These are phyloP conservation scores for Hyphodiscus hymeniophilus DNA, from an alignment of 495 filamentous ascomycete genomes.

Conservation along the genomic window DNA sequence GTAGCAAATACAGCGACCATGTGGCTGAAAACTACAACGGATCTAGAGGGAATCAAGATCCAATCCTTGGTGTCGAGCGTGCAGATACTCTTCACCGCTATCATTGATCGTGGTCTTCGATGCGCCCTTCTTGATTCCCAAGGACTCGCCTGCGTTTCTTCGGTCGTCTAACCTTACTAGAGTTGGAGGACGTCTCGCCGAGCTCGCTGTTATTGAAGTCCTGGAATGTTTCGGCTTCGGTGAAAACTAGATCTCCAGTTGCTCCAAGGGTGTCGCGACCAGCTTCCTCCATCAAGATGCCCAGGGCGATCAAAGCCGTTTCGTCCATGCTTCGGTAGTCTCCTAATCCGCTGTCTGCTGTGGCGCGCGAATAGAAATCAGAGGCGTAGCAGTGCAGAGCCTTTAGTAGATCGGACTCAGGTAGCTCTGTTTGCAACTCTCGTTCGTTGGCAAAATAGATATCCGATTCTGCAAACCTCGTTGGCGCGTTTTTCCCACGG, in stretches of 20 bases:
- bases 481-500: slow-evolving; percentile 49
- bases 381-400: slow-evolving; percentile 66
- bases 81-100: too few species aligned
- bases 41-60: too few species aligned
- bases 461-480: slow-evolving; percentile 59
- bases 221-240: slow-evolving; percentile 42
- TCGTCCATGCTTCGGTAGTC: slow-evolving; percentile 68
- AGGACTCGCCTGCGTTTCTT: background rate
- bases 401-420: slow-evolving; percentile 67
- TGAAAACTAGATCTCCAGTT: slow-evolving; percentile 67
- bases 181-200: background rate
- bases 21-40: too few species aligned
- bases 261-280: slow-evolving; percentile 53
- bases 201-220: background rate
- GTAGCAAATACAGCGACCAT: too few species aligned
- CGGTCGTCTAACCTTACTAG: background rate
- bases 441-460: slow-evolving; percentile 54
- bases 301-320: slow-evolving; percentile 73
- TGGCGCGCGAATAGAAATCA: slow-evolving; percentile 52
- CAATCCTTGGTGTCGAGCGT: too few species aligned
- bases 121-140: background rate
- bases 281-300: slow-evolving; percentile 75
- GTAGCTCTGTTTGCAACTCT: slow-evolving; percentile 38
- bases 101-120: too few species aligned
- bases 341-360: slow-evolving; percentile 5